Conservation (phyloP, 768 basidiomycete genomes). For the Coprinellus micaceus region DNA sequence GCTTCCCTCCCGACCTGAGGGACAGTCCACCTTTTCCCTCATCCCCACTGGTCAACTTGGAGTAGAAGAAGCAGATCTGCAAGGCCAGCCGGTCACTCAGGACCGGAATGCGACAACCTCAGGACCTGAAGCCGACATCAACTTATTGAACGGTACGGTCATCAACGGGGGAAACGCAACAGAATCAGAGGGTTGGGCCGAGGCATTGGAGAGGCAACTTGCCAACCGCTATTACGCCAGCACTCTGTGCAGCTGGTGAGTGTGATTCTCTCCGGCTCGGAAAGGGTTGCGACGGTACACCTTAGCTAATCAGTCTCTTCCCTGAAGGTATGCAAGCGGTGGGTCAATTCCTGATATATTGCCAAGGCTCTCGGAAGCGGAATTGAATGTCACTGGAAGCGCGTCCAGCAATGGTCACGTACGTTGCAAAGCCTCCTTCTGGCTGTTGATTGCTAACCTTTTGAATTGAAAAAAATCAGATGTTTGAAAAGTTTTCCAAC, state of each 20-base stretch:
- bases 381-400: conserved; percentile 68
- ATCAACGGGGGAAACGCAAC: conserved; percentile 62
- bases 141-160: conserved; percentile 49
- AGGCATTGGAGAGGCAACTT: conserved; percentile 61
- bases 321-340: conserved; percentile 75
- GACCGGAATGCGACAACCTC: conserved; percentile 46
- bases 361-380: conserved; percentile 61
- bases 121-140: conserved; percentile 60
- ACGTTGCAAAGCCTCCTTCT: conserved; percentile 24
- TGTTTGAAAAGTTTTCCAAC: conserved; percentile 87
- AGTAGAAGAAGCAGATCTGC: conserved; percentile 65
- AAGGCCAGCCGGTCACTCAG: conserved; percentile 52
- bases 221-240: conserved; percentile 85
- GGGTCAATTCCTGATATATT: conserved; percentile 73
- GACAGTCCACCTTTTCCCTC: conserved; percentile 61
- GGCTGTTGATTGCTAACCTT: not conserved
- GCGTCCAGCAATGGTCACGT: conserved; percentile 71
- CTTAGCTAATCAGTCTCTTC: conserved; percentile 2
- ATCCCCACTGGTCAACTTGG: conserved; percentile 82
- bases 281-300: not conserved
- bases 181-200: conserved; percentile 61
- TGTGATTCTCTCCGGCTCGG: conserved; percentile 2
- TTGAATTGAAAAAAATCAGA: conserved; percentile 38
- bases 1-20: conserved; percentile 47
- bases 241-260: conserved; percentile 85